Evolutionary conservation across 352 stramenopile genomes (phyloP), one percentile per base, ranked within the genome.

Genomic region (Thalassiosira livingstoniorum): DNA sequence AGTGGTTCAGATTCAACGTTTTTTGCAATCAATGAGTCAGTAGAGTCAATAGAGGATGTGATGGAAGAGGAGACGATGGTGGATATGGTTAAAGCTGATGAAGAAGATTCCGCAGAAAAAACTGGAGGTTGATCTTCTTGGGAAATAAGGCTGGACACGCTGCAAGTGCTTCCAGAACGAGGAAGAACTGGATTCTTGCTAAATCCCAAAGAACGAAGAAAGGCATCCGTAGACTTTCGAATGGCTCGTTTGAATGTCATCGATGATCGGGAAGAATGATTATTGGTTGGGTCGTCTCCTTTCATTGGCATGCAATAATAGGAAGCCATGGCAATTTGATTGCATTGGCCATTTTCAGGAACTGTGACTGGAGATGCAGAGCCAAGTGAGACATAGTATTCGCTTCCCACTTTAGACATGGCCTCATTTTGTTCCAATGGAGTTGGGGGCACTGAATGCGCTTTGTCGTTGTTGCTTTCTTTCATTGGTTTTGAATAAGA

Each of bases 171-270:
- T 58, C 11, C 27, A 23, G 66, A 75, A 15, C 47, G 64, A 21
- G 51, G 27, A 42, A 65, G 0, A 21, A 65, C 66, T 25, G 66
- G 66, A 39, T 75, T 75, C 3, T 51, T 63, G n/a, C 53, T 51
- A 53, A 75, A 75, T 39, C 66, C 66, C 27, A 75, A 53, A 53
- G n/a, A 65, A 27, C 42, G 34, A 7, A 75, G 51, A 15, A 75
- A 35, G 7, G 37, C 21, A 53, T 63, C 35, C 23, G 47, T 57
- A n/a, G 47, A 65, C 32, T 75, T 75, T 15, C n/a, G 58, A 42
- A 65, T 15, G 21, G 47, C 10, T 55, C 25, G 4, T 55, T 23
- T 63, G 54, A 63, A 18, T 34, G 54, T 51, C 7, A 51, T 18
- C 18, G 7, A 18, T 51, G 42, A 51, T 51, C 42, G 42, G 7